Evolutionary conservation across 2,329 filamentous ascomycete species (phyloP).

Genomic region (Diaporthe citrichinensis): DNA sequence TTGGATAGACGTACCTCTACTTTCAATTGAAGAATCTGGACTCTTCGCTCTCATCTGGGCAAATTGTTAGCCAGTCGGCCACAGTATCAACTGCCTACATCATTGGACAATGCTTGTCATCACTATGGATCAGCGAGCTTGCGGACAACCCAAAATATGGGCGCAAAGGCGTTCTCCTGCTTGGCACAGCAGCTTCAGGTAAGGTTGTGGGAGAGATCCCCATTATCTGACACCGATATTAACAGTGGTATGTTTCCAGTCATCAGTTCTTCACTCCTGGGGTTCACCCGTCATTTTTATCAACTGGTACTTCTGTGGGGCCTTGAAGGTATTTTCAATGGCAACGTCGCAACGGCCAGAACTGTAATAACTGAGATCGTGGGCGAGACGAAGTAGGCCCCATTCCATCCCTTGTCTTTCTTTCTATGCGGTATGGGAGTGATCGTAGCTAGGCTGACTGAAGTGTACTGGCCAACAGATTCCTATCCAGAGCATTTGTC

Average conservation of each 20-base stretch:
- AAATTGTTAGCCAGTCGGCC: constrained; percentile 27
- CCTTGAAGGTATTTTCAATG: constrained; percentile 27
- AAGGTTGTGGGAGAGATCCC: neutral
- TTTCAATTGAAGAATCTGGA: constrained; percentile 24
- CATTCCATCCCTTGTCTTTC: neutral
- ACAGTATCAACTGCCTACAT: constrained; percentile 25
- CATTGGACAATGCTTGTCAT: constrained; percentile 19
- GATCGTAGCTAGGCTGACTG: neutral
- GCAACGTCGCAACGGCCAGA: constrained; percentile 16
- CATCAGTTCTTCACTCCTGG: constrained; percentile 15
- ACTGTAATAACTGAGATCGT: constrained; percentile 24
- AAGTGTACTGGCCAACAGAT: neutral
- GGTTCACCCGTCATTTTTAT: constrained; percentile 18
- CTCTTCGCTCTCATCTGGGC: constrained; percentile 16
- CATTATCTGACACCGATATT: neutral
- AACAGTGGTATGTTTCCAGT: neutral
- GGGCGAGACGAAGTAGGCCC: neutral
- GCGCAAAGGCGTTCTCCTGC: constrained; percentile 17
- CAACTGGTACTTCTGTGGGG: constrained; percentile 21
- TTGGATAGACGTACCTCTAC: constrained; percentile 16
- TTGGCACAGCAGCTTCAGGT: constrained; percentile 25
- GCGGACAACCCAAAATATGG: constrained; percentile 2
- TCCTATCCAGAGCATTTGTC: constrained; percentile 24
- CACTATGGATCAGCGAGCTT: constrained; percentile 17
- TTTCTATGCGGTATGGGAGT: neutral